Evolutionary conservation across 495 filamentous ascomycete species (phyloP), one percentile per base, ranked within the genome.

Genomic region (Hapsidospora chrysogenum): DNA sequence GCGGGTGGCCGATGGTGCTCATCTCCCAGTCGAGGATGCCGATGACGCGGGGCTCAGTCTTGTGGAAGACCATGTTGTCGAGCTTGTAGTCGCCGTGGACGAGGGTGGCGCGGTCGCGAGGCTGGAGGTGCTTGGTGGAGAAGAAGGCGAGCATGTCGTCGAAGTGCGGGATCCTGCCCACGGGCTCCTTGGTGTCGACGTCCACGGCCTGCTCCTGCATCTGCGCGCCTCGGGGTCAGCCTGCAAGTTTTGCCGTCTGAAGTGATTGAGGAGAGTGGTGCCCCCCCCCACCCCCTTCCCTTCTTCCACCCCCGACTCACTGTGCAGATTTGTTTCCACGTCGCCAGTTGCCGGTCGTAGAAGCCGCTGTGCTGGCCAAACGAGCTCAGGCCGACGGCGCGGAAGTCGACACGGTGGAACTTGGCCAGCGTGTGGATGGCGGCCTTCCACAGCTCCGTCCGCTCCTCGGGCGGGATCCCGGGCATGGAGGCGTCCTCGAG

Each of bases 31-130:
- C 87, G 4, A 95, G 60, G 31, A 95, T 82, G 3, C 86, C 87
- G 55, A 95, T 85, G 5, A 95, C 86, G 30, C 74, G 55, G 7
- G 89, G 72, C 53, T 89, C 82, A 0, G 74, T 85, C 54, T 78
- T 74, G 55, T 92, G 85, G 52, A 87, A 96, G 33, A 96, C 78
- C 39, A 95, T 58, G 46, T 96, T 96, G 54, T 96, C 87, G 46
- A 96, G 86, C 58, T 96, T 96, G 61, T 89, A 96, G 47, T 96
- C 87, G 20, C 87, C 89, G 46, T 96, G 89, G 17, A 96, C 74
- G 13, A 93, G 63, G 1, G 75, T 77, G 16, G 71, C 74, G 27
- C 80, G 63, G 46, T 95, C 85, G 18, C 62, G 64, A 2, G 87
- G 86, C 49, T 92, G 83, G 16, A 58, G 65, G 39, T 58, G 52